Evolutionary conservation across 495 filamentous ascomycete genomes (phyloP).

Genomic region (Penicillium flavigenum): DNA sequence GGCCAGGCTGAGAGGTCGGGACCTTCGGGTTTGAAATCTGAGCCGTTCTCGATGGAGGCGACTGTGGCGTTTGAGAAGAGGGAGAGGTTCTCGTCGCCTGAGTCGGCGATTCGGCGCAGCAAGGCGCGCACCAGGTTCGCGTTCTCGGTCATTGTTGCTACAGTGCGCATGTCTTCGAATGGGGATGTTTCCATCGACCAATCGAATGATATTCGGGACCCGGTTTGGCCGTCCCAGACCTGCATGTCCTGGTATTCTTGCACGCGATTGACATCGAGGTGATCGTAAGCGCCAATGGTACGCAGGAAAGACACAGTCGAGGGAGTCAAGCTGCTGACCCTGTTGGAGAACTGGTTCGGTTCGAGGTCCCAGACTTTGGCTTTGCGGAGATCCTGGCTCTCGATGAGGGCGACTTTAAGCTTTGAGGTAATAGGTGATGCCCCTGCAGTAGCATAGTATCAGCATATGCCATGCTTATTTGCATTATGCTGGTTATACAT

Average conservation of each 20-base stretch:
- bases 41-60: constrained; percentile 71
- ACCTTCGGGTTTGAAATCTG: constrained; percentile 55
- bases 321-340: constrained; percentile 91
- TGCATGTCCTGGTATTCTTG: constrained; percentile 91
- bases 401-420: constrained; percentile 84
- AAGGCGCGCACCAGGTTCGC: constrained; percentile 78
- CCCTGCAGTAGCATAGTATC: constrained; percentile 33
- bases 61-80: constrained; percentile 76
- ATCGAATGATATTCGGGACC: constrained; percentile 85
- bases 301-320: constrained; percentile 69
- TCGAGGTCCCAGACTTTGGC: constrained; percentile 63
- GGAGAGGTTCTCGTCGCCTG: constrained; percentile 59
- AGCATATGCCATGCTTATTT: neutral
- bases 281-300: constrained; percentile 83
- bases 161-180: constrained; percentile 54
- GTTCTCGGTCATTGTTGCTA: constrained; percentile 98
- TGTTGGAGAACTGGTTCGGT: constrained; percentile 76
- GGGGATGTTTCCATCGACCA: constrained; percentile 54
- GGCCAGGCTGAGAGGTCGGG: constrained; percentile 86
- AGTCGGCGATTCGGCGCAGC: constrained; percentile 63
- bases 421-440: constrained; percentile 70
- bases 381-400: constrained; percentile 77
- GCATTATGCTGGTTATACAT: constrained; percentile 32
- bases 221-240: constrained; percentile 94
- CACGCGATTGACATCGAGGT: constrained; percentile 65